Conservation (phyloP, 2,329 filamentous ascomycete species). For the Colletotrichum nymphaeae region DNA sequence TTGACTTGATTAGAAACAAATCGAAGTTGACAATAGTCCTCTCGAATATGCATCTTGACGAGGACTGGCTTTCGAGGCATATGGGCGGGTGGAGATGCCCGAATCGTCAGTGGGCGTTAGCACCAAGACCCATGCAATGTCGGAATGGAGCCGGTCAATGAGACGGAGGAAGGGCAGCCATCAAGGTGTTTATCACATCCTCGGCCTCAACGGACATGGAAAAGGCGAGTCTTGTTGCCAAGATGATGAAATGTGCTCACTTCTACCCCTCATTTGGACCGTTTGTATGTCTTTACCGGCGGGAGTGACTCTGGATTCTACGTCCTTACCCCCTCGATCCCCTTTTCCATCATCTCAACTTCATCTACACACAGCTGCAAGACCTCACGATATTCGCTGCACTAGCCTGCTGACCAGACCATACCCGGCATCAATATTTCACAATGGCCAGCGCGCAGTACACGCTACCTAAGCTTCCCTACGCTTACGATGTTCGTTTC, state of each 20-base stretch:
- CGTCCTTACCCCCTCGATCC: slow-evolving; percentile 4
- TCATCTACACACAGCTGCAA: neutral
- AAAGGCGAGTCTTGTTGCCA: neutral
- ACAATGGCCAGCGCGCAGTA: slow-evolving; percentile 59
- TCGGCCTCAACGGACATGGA: slow-evolving; percentile 11
- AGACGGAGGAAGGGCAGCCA: neutral
- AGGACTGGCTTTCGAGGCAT: neutral
- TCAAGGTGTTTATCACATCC: slow-evolving; percentile 33
- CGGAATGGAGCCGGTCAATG: neutral
- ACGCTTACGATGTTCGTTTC: slow-evolving; percentile 74
- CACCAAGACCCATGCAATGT: neutral
- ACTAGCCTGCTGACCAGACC: neutral
- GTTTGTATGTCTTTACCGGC: neutral
- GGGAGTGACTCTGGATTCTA: neutral
- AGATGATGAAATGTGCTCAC: slow-evolving; percentile 31
- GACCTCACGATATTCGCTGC: neutral
- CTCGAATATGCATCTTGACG: neutral
- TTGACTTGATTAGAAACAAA: rapidly evolving
- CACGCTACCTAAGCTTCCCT: slow-evolving; percentile 73
- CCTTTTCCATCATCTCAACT: neutral
- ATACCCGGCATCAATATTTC: neutral
- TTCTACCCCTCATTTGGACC: slow-evolving; percentile 11
- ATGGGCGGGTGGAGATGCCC: neutral
- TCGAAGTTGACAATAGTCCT: no score
- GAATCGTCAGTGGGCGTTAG: neutral